Evolutionary conservation across 2,329 filamentous ascomycete species (phyloP), one percentile per base, ranked within the genome.

Genomic region (Stemphylium lycopersici): DNA sequence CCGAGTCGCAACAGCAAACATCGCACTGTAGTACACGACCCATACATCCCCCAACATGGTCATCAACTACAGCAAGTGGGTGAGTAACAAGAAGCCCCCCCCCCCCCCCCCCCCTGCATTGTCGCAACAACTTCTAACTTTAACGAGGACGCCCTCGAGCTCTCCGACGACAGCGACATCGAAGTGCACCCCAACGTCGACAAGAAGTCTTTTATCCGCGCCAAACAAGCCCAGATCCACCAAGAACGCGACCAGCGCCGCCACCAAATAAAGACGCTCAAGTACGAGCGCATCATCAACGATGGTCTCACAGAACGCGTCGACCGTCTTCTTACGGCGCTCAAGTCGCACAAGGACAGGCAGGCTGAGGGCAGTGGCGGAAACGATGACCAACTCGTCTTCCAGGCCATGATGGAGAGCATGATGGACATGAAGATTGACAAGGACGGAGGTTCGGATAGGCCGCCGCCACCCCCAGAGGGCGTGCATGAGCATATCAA

Each of bases 131-230:
- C 41, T 38, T 36, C 55, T 52, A 39, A 61, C 58, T 65, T 56
- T 45, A 31, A 15, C 24, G 56, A 90, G 88, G 90, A 98, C 75
- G 88, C 90, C 55, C 85, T 99, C 72, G 95, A 99, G 86, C 87
- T 99, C 73, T 96, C 91, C 71, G 95, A 99, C 78, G 95, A 99
- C 78, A 97, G 92, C 46, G 95, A 99, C 71, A 88, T 99, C 68
- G 95, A 99, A 79, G 95, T 98, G 46, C 95, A 99, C 77, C 95
- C 95, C 56, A 99, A 99, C 74, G 95, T 99, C 74, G 95, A 99
- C 80, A 99, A 99, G 78, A 87, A 89, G 46, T 98, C 93, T 57
- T 99, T 99, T 78, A 99, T 99, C 76, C 91, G 93, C 63, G 96
- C 95, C 62, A 99, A 99, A 79, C 95, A 98, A 80, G 89, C 88